phyloP scores from a whole-genome alignment of 352 stramenopile species.

The Phytopythium vexans region DNA sequence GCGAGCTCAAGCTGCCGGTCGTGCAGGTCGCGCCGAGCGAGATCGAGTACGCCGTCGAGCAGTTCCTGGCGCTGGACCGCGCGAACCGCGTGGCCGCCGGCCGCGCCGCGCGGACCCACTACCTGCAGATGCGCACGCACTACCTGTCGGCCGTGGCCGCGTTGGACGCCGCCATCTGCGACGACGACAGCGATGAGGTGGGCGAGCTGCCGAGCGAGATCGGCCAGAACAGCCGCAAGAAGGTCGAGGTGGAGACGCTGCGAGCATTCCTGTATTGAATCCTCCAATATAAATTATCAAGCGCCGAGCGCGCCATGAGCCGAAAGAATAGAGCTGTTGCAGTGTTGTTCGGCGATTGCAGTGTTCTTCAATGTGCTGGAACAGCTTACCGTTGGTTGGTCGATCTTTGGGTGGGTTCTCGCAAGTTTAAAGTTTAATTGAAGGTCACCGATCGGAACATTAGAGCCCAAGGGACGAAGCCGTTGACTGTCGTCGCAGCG shows the following conservation, averaged over 20 bases:
- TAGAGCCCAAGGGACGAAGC: too few species aligned
- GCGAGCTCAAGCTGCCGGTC: constrained; percentile 32
- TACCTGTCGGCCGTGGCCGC: constrained; percentile 63
- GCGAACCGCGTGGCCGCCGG: constrained; percentile 53
- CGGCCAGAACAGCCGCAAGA: constrained; percentile 46
- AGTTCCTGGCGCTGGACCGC: constrained; percentile 42
- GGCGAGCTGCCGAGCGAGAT: constrained; percentile 51
- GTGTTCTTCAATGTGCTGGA: too few species aligned
- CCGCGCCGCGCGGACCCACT: constrained; percentile 50
- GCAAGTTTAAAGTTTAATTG: too few species aligned
- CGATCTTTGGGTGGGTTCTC: too few species aligned
- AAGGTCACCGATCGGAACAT: too few species aligned
- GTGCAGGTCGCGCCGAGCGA: constrained; percentile 52
- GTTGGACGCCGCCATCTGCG: constrained; percentile 58
- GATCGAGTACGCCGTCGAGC: constrained; percentile 48
- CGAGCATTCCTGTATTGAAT: constrained; percentile 58
- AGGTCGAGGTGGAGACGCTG: constrained; percentile 55
- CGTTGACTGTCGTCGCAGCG: too few species aligned
- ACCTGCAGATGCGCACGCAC: constrained; percentile 60
- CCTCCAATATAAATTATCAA: constrained; percentile 3
- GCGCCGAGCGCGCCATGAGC: too few species aligned
- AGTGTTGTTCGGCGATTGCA: too few species aligned
- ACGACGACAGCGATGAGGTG: constrained; percentile 47
- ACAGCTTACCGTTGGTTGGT: too few species aligned
- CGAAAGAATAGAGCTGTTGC: too few species aligned